Percentiles rank a stretch among this genome's conserved stretches.
These are phyloP conservation scores for Gautieria morchelliformis DNA, from an alignment of 768 basidiomycete genomes.

Conservation along the genomic window DNA sequence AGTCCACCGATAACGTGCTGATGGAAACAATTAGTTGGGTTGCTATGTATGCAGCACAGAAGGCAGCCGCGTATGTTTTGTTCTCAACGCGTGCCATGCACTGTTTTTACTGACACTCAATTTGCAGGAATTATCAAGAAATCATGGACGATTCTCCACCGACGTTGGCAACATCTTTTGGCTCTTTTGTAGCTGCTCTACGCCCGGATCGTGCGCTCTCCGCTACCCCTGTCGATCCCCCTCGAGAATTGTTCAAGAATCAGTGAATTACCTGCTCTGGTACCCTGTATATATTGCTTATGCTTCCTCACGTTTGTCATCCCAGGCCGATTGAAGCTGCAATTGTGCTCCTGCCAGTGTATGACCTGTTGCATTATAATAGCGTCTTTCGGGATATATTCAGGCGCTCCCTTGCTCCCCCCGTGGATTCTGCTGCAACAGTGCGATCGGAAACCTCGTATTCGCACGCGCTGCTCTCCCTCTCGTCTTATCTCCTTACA, in stretches of 20 bases:
- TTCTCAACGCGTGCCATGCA: background rate
- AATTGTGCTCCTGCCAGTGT: constrained; percentile 47
- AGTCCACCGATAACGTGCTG: constrained; percentile 37
- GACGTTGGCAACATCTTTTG: constrained; percentile 40
- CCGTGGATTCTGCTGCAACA: constrained; percentile 3
- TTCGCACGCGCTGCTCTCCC: constrained; percentile 39
- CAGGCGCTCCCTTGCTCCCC: constrained; percentile 24
- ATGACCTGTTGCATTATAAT: constrained; percentile 50
- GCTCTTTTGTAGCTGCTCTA: constrained; percentile 41
- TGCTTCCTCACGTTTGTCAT: background rate
- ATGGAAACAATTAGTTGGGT: constrained; percentile 52
- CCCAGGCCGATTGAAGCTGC: constrained; percentile 54
- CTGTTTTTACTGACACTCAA: background rate
- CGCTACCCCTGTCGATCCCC: constrained; percentile 34
- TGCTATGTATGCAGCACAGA: constrained; percentile 39
- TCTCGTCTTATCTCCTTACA: constrained; percentile 57
- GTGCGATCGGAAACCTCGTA: constrained; percentile 21
- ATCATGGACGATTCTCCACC: constrained; percentile 44
- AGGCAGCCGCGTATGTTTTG: constrained; percentile 26
- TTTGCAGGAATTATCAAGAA: constrained; percentile 43
- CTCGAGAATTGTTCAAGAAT: constrained; percentile 46
- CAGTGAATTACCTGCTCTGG: constrained; percentile 29
- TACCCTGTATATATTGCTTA: background rate
- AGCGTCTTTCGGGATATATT: constrained; percentile 39
- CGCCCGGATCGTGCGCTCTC: constrained; percentile 47